Base-by-base conservation (phyloP, 2,329 filamentous ascomycete genomes). In the Aspergillus luchuensis region DNA sequence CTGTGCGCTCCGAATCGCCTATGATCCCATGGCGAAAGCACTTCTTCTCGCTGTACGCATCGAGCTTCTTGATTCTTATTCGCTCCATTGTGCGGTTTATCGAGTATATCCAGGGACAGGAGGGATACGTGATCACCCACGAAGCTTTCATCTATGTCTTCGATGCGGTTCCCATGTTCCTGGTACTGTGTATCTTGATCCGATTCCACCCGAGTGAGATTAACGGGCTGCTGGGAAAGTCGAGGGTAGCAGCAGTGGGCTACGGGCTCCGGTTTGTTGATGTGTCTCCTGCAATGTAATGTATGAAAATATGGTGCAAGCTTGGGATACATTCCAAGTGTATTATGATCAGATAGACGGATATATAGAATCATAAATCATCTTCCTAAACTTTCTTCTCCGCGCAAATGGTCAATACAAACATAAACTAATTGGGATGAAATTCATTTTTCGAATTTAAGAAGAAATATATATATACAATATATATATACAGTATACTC, bases 91-190 rank as follows among this genome's bases (percentile, higher is more conserved):
- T 71, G 39, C 67, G 74, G 4, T 62, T 76, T 0, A 56, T 71
- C 15, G 73, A 76, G 53, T 76, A 72, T 51, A 57, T 64, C 6
- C 63, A 70, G 56, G 72, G 71, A 0, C 59, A 65, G 28, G 60
- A 68, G 0, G 72, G 72, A 2, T 58, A 59, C 25, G 49, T 74
- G 11, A 57, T 72, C 25, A 67, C 63, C 8, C 66, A 70, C n/a
- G 74, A 75, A 62, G 56, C 64, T 48, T 74, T 62, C 47, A 59
- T 71, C 0, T 74, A 73, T 58, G 58, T 74, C 23, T 74, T 76
- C 53, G 73, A 74, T 47, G 66, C 69, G 0, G 49, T 69, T 11
- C 62, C 72, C 15, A 75, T 76, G 71, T 68, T 69, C 13, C 30
- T 68, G 19, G 60, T 38, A 21, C 43, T 66, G 30, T 53, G 39